phyloP scores from a whole-genome alignment of 2,329 filamentous ascomycete genomes.

The Fusarium euwallaceae region DNA sequence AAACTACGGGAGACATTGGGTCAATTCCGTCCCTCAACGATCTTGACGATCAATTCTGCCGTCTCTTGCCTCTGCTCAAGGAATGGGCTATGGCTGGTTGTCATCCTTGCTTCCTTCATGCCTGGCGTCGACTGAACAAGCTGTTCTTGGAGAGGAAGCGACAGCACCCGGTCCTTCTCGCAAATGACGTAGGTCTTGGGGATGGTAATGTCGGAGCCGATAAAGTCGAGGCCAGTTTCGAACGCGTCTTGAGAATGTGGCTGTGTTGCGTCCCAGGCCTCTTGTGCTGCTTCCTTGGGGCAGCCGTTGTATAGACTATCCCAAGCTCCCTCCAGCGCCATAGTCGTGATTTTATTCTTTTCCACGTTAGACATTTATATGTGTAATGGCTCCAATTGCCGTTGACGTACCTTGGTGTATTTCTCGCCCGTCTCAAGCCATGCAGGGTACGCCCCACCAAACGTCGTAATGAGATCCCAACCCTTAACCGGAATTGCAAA shows the following conservation, averaged over 20 bases:
- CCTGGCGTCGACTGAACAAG: constrained; percentile 1
- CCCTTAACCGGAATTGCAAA: not conserved
- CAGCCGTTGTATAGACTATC: not conserved
- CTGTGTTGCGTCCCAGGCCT: not conserved
- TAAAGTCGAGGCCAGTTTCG: constrained; percentile 1
- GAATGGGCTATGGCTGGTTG: not conserved
- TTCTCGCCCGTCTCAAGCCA: constrained; percentile 3
- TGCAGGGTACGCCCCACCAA: not conserved
- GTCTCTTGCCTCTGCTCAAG: not conserved
- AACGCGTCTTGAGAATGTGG: constrained; percentile 1
- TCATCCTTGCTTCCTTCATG: not conserved
- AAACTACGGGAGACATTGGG: not conserved
- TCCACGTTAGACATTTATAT: not conserved
- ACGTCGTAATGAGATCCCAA: not conserved
- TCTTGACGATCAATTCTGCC: not conserved
- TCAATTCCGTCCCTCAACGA: not conserved
- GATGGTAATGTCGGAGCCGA: constrained; percentile 2
- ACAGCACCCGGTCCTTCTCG: not conserved
- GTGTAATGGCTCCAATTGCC: not conserved
- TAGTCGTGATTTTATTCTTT: not conserved
- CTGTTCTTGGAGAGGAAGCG: not conserved
- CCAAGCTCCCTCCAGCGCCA: not conserved
- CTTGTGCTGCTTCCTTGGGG: not conserved
- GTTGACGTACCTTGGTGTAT: not conserved
- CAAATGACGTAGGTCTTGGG: constrained; percentile 1